phyloP scores from a whole-genome alignment of 2,329 filamentous ascomycete genomes.

The Venturia aucupariae region DNA sequence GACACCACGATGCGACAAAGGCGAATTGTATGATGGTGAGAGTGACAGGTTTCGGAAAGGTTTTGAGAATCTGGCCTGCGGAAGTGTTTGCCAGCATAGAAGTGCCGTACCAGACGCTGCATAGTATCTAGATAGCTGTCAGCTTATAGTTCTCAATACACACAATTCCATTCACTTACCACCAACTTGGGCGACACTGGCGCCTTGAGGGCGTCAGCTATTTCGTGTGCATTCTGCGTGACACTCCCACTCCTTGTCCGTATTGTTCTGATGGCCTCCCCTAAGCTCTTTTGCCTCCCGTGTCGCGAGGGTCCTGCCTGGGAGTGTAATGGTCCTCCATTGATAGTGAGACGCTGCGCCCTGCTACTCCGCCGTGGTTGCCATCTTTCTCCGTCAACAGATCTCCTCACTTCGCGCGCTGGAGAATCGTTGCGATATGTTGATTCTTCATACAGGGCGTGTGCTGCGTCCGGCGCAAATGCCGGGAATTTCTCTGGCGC shows the following conservation, averaged over 20 bases:
- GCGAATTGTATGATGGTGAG: constrained; percentile 89
- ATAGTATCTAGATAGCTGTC: constrained; percentile 56
- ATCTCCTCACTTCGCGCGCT: background rate
- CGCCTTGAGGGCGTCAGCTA: constrained; percentile 82
- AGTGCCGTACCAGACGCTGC: constrained; percentile 86
- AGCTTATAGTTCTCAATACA: constrained; percentile 21
- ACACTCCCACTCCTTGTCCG: constrained; percentile 74
- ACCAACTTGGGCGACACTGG: constrained; percentile 82
- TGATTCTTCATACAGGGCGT: background rate
- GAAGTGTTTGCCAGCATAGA: constrained; percentile 96
- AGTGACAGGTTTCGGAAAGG: constrained; percentile 82
- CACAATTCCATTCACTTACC: constrained; percentile 44
- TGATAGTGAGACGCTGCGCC: background rate
- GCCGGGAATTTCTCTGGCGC: constrained; percentile 17
- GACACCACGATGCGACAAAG: constrained; percentile 81
- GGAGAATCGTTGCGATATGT: constrained; percentile 5
- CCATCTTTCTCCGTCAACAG: constrained; percentile 42
- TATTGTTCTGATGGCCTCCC: constrained; percentile 79
- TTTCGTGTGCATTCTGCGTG: constrained; percentile 85
- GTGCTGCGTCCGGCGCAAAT: constrained; percentile 12
- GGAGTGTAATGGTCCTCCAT: background rate
- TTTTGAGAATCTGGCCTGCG: constrained; percentile 91
- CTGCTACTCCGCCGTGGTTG: constrained; percentile 48
- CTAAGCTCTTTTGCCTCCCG: constrained; percentile 73
- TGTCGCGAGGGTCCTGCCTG: constrained; percentile 32